Evolutionary conservation across 352 stramenopile species (phyloP).

Genomic region (Globisporangium middletonii): DNA sequence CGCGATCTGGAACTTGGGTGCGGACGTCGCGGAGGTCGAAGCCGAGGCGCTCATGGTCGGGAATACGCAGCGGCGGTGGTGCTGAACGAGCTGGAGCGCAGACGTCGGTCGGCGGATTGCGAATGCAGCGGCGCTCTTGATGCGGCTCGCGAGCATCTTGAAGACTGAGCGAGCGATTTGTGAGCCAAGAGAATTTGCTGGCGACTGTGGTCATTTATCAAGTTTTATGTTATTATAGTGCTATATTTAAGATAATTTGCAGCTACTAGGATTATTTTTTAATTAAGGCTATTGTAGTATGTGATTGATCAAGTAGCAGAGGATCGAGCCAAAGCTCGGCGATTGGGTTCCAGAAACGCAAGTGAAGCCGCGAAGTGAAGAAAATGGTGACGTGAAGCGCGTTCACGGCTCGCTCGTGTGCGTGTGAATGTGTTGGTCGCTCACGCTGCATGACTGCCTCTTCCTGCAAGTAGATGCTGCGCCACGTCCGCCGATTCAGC

Average conservation of each 20-base stretch:
- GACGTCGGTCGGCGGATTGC: background rate
- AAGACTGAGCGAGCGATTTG: background rate
- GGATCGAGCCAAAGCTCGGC: too few species aligned
- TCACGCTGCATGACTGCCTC: background rate
- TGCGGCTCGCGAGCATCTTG: background rate
- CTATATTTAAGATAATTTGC: too few species aligned
- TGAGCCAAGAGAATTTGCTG: too few species aligned
- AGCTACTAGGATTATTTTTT: too few species aligned
- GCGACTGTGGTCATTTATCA: background rate
- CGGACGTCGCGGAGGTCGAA: slow-evolving; percentile 7
- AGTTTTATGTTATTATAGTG: background rate
- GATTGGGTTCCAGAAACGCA: background rate
- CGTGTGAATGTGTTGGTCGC: background rate
- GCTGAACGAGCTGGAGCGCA: background rate
- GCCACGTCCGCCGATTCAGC: slow-evolving; percentile 48
- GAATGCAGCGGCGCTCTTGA: background rate
- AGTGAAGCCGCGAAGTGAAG: background rate
- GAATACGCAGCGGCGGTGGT: background rate
- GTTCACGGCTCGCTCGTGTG: too few species aligned
- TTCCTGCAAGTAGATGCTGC: slow-evolving; percentile 10
- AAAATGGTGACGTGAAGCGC: background rate
- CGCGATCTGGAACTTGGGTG: slow-evolving; percentile 85
- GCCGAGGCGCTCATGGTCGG: slow-evolving; percentile 5
- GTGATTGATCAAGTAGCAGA: too few species aligned
- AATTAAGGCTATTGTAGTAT: too few species aligned